Percentiles rank a stretch among this genome's conserved stretches.
Evolutionary conservation across 192 early-diverging fungal genomes (phyloP).

Genomic region (Backusella morwellensis): DNA sequence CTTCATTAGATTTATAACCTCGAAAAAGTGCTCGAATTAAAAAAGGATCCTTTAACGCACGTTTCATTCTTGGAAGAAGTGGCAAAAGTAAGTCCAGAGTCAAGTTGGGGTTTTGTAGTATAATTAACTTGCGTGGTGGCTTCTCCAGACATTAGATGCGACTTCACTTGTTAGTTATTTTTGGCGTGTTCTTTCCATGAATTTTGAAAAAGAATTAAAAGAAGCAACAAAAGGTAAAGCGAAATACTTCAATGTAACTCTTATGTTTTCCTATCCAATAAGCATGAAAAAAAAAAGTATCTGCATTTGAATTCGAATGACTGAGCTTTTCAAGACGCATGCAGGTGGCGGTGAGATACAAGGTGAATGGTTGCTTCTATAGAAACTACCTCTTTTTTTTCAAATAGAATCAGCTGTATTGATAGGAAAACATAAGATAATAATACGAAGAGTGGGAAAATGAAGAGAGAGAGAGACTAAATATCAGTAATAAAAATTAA

Average conservation of each 20-base stretch:
- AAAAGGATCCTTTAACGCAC: slow-evolving; percentile 48
- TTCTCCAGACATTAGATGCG: slow-evolving; percentile 41
- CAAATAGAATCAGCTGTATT: slow-evolving; percentile 13
- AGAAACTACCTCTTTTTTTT: background rate
- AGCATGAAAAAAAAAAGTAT: background rate
- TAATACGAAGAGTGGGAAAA: background rate
- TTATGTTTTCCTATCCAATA: background rate
- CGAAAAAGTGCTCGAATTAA: slow-evolving; percentile 49
- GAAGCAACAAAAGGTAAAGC: slow-evolving; percentile 42
- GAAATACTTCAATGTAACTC: background rate
- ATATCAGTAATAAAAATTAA: background rate
- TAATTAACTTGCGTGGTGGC: background rate
- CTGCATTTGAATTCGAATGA: background rate
- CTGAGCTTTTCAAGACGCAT: background rate
- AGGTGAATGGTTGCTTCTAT: background rate
- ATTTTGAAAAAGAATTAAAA: slow-evolving; percentile 53
- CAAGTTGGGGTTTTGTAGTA: too few species aligned
- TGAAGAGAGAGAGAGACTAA: background rate
- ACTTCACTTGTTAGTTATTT: slow-evolving; percentile 50
- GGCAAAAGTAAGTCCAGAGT: slow-evolving; percentile 29
- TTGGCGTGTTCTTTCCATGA: slow-evolving; percentile 50
- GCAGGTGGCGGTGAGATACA: background rate
- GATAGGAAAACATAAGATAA: background rate
- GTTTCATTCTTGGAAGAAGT: slow-evolving; percentile 51
- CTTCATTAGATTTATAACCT: slow-evolving; percentile 43